Evolutionary conservation across 2,329 filamentous ascomycete genomes (phyloP).

Genomic region (Colletotrichum sp.): DNA sequence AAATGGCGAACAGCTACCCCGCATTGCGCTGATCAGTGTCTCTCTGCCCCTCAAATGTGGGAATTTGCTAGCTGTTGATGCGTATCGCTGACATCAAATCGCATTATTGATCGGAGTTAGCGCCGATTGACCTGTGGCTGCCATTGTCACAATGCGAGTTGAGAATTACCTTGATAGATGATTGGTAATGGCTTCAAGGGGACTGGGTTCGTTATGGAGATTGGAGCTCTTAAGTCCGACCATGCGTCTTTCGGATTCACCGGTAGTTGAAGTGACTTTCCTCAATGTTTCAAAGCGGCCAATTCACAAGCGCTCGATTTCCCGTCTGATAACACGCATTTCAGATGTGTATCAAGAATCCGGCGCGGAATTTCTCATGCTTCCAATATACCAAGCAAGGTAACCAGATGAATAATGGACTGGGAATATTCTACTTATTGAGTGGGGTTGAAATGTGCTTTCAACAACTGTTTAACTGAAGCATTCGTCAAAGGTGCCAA

Average conservation of each 20-base stretch:
- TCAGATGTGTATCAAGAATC: neutral
- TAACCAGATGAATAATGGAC: neutral
- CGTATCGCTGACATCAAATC: neutral
- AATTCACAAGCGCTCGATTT: neutral
- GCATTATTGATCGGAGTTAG: neutral
- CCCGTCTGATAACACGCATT: neutral
- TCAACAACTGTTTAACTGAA: neutral
- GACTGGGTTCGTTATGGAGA: neutral
- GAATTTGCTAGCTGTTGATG: neutral
- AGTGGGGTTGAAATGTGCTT: neutral
- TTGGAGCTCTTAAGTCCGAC: neutral
- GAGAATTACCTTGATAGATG: neutral
- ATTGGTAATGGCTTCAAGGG: neutral
- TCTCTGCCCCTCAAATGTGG: neutral
- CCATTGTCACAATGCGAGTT: neutral
- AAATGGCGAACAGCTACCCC: constrained; percentile 3
- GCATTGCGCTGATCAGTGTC: neutral
- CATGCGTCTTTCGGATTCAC: neutral
- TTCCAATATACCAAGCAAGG: neutral
- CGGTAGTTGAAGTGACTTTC: neutral
- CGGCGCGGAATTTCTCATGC: neutral
- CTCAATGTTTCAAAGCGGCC: neutral
- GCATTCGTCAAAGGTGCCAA: neutral
- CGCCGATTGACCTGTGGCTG: neutral
- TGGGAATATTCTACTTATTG: neutral